These are phyloP conservation scores for Tricholoma flavovirens DNA, from an alignment of 768 basidiomycete genomes.

Conservation along the genomic window DNA sequence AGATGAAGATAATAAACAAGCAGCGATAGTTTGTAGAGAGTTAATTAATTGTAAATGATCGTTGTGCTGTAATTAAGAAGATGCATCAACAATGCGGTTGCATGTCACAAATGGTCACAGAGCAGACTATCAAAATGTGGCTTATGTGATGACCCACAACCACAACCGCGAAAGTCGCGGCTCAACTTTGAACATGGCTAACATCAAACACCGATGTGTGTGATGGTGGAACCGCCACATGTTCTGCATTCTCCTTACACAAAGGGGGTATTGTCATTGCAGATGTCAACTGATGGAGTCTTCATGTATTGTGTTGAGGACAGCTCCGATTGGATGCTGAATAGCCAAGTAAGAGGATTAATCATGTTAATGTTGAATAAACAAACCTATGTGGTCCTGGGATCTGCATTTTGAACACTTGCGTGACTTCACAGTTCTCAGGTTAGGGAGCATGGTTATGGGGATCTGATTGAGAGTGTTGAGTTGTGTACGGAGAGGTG, in stretches of 20 bases:
- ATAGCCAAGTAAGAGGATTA: background rate
- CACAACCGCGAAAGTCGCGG: too few species aligned
- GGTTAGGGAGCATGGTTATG: background rate
- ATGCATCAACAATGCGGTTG: too few species aligned
- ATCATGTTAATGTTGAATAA: background rate
- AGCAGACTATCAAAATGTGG: too few species aligned
- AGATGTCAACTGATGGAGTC: background rate
- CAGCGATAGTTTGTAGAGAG: too few species aligned
- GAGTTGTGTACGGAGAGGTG: too few species aligned
- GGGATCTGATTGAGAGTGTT: too few species aligned
- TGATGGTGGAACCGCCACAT: background rate
- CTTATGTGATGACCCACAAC: too few species aligned
- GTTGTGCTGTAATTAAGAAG: too few species aligned
- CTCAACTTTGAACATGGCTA: too few species aligned
- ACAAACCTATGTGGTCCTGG: background rate
- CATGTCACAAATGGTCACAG: too few species aligned
- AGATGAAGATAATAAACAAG: too few species aligned
- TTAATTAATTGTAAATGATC: too few species aligned
- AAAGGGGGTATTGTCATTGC: background rate
- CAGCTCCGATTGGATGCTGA: background rate
- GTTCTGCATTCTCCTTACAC: background rate
- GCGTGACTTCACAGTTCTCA: background rate
- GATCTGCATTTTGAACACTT: background rate
- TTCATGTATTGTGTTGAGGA: background rate
- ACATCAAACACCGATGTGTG: background rate